These are phyloP conservation scores for Diutina catenulata DNA, from an alignment of 1,139 yeast species.

Conservation along the genomic window DNA sequence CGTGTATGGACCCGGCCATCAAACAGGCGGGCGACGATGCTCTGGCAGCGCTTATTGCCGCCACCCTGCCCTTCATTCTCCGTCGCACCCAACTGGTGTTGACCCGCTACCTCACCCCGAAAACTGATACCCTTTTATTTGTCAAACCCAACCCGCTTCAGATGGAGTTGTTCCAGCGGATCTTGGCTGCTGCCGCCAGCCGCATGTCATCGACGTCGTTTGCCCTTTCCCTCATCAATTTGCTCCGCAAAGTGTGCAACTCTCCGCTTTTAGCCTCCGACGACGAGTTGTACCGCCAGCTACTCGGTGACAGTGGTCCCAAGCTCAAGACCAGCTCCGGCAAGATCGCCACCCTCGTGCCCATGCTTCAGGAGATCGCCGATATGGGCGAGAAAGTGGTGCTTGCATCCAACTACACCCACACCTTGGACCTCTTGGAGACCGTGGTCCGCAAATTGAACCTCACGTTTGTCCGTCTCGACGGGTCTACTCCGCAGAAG, in stretches of 20 bases:
- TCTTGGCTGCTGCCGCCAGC: background rate
- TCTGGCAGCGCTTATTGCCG: constrained; percentile 46
- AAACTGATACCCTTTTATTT: constrained; percentile 69
- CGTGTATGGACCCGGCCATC: constrained; percentile 41
- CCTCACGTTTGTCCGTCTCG: constrained; percentile 51
- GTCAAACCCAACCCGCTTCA: constrained; percentile 67
- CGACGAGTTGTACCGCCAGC: constrained; percentile 22
- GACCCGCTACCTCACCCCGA: constrained; percentile 61
- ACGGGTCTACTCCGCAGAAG: constrained; percentile 70
- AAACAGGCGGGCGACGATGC: constrained; percentile 47
- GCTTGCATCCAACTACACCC: constrained; percentile 79
- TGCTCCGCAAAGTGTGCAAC: constrained; percentile 73
- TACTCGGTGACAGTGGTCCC: constrained; percentile 6
- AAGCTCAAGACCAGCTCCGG: constrained; percentile 29
- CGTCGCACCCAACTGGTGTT: constrained; percentile 61
- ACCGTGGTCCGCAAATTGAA: constrained; percentile 37
- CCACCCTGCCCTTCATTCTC: constrained; percentile 58
- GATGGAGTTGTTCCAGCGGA: constrained; percentile 33
- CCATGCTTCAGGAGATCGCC: constrained; percentile 34
- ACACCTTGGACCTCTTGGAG: constrained; percentile 72
- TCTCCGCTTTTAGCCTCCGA: constrained; percentile 54
- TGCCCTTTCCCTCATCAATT: constrained; percentile 59
- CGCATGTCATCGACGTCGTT: constrained; percentile 10
- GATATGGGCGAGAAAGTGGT: constrained; percentile 60
- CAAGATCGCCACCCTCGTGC: constrained; percentile 43